phyloP scores from a whole-genome alignment of 2,329 filamentous ascomycete species.

The Aspergillus aculeatinus region DNA sequence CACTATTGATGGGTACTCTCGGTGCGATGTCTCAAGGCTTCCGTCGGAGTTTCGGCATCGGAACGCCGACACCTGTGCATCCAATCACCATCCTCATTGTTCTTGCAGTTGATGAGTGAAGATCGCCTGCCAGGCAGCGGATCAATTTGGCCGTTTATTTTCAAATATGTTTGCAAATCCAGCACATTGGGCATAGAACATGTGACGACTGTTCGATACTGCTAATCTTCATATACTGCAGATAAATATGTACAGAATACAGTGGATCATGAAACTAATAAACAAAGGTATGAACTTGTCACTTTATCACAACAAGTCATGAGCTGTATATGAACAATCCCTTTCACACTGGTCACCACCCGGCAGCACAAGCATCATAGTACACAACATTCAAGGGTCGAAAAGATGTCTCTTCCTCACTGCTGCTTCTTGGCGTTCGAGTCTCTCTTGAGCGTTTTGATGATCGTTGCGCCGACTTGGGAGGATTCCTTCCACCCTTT shows the following conservation, averaged over 20 bases:
- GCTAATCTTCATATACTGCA: neutral
- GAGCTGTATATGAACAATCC: neutral
- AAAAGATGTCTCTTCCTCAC: slow-evolving; percentile 13
- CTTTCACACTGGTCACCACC: neutral
- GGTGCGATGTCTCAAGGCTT: neutral
- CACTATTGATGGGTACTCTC: neutral
- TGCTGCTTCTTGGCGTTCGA: slow-evolving; percentile 37
- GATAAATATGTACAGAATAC: neutral
- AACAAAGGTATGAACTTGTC: neutral
- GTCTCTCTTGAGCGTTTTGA: slow-evolving; percentile 32
- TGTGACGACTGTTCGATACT: no score
- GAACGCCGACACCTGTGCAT: neutral
- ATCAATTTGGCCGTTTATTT: neutral
- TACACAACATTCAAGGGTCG: neutral
- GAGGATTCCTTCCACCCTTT: slow-evolving; percentile 45
- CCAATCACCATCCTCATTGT: neutral
- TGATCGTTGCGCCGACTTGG: slow-evolving; percentile 42
- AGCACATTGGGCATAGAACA: no score
- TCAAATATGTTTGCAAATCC: no score
- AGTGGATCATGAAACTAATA: neutral
- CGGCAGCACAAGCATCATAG: neutral
- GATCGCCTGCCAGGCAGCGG: neutral
- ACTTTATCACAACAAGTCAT: neutral
- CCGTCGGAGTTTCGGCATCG: neutral
- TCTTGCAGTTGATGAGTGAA: neutral